Evolutionary conservation across 2,329 filamentous ascomycete species (phyloP).

Genomic region (Pseudovirgaria hyperparasitica): DNA sequence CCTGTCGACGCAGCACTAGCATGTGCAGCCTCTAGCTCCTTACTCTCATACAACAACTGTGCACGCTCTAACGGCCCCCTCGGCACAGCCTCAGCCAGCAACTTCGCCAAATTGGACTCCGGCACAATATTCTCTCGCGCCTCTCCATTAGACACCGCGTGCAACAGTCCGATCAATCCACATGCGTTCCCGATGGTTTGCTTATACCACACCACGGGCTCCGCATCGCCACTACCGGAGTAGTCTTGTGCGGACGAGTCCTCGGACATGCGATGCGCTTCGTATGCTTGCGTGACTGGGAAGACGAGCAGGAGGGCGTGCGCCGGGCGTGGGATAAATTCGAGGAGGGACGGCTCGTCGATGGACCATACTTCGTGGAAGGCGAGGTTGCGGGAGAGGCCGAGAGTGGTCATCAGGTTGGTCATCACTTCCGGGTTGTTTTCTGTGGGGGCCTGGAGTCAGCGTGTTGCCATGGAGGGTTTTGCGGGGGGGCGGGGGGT

Average conservation of each 20-base stretch:
- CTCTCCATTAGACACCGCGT: constrained; percentile 67
- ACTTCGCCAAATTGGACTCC: constrained; percentile 45
- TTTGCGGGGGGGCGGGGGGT: too few species aligned
- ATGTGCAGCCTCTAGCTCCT: constrained; percentile 66
- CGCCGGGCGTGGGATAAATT: constrained; percentile 78
- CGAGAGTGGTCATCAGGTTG: constrained; percentile 66
- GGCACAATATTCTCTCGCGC: constrained; percentile 48
- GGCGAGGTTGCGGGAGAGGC: constrained; percentile 61
- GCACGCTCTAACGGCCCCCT: constrained; percentile 55
- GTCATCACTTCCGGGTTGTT: constrained; percentile 86
- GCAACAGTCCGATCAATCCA: constrained; percentile 77
- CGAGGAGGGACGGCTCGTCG: constrained; percentile 70
- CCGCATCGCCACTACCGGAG: constrained; percentile 48
- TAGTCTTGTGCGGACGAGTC: constrained; percentile 55
- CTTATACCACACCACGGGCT: constrained; percentile 84
- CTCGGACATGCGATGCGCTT: constrained; percentile 61
- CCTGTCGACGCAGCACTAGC: constrained; percentile 62
- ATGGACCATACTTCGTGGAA: constrained; percentile 91
- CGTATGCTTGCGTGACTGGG: constrained; percentile 68
- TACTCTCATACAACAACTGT: constrained; percentile 62
- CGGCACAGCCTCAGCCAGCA: constrained; percentile 59
- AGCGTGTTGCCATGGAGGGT: too few species aligned
- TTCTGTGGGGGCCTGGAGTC: too few species aligned
- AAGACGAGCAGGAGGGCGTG: constrained; percentile 87
- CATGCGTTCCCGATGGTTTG: constrained; percentile 94